Conservation (phyloP, 2,329 filamentous ascomycete species). For the Xylaria sp. region DNA sequence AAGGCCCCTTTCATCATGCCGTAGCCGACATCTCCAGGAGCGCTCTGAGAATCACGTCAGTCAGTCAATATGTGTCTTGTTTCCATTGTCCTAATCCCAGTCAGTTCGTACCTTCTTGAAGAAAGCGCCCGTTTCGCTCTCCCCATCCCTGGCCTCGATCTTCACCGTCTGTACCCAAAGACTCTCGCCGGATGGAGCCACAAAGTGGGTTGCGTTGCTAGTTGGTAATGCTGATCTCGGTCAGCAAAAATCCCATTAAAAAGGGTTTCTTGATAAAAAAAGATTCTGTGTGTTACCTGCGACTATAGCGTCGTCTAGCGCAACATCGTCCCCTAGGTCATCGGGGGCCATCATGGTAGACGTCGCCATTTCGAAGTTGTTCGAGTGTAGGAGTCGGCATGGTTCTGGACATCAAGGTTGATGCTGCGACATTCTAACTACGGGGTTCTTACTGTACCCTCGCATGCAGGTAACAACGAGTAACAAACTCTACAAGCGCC, state of each 20-base stretch:
- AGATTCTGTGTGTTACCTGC: background rate
- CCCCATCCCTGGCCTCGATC: background rate
- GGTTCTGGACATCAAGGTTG: background rate
- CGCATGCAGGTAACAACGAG: background rate
- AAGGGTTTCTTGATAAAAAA: too few species aligned
- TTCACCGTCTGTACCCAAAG: constrained; percentile 3
- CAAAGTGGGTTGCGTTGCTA: background rate
- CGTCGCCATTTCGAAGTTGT: constrained; percentile 6
- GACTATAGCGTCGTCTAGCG: background rate
- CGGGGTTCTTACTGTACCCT: background rate
- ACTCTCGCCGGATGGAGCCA: constrained; percentile 1
- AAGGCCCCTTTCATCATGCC: constrained; percentile 31
- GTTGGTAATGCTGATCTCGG: background rate
- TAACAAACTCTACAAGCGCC: background rate
- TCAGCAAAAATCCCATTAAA: constrained; percentile 1
- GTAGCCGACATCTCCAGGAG: constrained; percentile 21
- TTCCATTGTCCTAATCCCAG: too few species aligned
- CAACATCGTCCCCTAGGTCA: background rate
- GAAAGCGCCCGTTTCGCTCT: background rate
- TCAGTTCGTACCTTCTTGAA: constrained; percentile 6
- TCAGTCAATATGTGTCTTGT: background rate
- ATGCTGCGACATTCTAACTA: too few species aligned
- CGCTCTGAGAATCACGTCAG: constrained; percentile 10
- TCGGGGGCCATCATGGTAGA: background rate
- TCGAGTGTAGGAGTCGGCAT: background rate